phyloP scores from a whole-genome alignment of 2,329 filamentous ascomycete species.

The Catunica adiposa region DNA sequence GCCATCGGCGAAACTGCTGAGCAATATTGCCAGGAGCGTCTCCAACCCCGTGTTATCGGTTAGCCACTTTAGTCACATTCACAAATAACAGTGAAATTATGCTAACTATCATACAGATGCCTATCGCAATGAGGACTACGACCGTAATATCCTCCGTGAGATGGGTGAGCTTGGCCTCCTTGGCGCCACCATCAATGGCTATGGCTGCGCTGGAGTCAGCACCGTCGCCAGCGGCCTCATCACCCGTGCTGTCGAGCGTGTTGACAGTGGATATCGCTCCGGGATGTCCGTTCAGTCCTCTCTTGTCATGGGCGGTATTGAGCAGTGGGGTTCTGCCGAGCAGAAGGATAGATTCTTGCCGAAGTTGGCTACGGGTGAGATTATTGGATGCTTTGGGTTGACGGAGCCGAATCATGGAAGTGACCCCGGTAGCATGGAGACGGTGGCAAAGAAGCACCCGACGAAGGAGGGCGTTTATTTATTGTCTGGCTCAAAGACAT shows the following conservation, averaged over 20 bases:
- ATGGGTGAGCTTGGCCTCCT: slow-evolving; percentile 88
- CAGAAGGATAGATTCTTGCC: slow-evolving; percentile 75
- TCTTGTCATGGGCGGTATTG: slow-evolving; percentile 81
- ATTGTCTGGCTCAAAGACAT: slow-evolving; percentile 73
- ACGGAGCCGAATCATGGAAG: slow-evolving; percentile 90
- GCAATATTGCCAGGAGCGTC: slow-evolving; percentile 79
- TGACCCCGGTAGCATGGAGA: slow-evolving; percentile 85
- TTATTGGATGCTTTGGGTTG: slow-evolving; percentile 73
- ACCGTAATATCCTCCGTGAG: slow-evolving; percentile 68
- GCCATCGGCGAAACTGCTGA: slow-evolving; percentile 83
- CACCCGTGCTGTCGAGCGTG: slow-evolving; percentile 74
- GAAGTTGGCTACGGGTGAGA: slow-evolving; percentile 62
- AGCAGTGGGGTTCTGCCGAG: slow-evolving; percentile 74
- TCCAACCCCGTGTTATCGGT: slow-evolving; percentile 71
- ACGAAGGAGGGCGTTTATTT: slow-evolving; percentile 68
- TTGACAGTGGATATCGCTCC: slow-evolving; percentile 81
- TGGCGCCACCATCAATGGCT: slow-evolving; percentile 71
- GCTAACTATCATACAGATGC: slow-evolving; percentile 39
- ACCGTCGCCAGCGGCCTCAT: slow-evolving; percentile 81
- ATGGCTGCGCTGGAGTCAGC: slow-evolving; percentile 75
- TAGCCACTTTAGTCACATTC: not conserved
- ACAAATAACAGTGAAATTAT: not conserved
- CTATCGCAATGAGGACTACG: slow-evolving; percentile 72
- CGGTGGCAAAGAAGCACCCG: slow-evolving; percentile 65
- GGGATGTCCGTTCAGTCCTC: slow-evolving; percentile 90